Percentiles rank a stretch among this genome's conserved stretches.
These are phyloP conservation scores for Phaeotremella skinneri DNA, from an alignment of 768 basidiomycete genomes.

Conservation along the genomic window DNA sequence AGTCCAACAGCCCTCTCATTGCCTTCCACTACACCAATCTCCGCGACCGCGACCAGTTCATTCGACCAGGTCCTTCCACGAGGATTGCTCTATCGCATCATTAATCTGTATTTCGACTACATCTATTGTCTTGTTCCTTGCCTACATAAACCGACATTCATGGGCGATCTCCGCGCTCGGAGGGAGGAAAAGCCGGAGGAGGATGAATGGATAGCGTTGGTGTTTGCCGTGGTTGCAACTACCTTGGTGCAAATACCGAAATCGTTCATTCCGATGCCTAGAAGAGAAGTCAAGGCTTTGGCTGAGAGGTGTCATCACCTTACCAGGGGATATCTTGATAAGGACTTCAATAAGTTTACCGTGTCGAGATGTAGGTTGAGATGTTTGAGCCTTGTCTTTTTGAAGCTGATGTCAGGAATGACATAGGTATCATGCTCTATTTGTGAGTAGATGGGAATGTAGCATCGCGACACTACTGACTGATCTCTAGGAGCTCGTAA, in stretches of 20 bases:
- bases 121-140: conserved; percentile 88
- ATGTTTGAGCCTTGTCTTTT: conserved; percentile 51
- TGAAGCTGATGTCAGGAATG: conserved; percentile 71
- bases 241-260: conserved; percentile 85
- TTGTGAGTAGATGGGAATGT: conserved; percentile 60
- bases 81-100: conserved; percentile 75
- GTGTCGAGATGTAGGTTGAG: conserved; percentile 57
- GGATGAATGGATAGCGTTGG: conserved; percentile 83
- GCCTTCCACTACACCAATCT: background rate
- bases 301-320: conserved; percentile 72
- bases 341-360: conserved; percentile 27
- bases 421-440: conserved; percentile 81
- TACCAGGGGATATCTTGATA: conserved; percentile 23
- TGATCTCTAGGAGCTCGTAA: background rate
- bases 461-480: background rate
- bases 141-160: conserved; percentile 84
- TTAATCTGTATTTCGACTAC: conserved; percentile 88
- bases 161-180: conserved; percentile 77
- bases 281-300: conserved; percentile 76
- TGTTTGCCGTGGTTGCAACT: conserved; percentile 83
- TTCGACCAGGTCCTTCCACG: conserved; percentile 79
- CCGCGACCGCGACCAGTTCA: conserved; percentile 63
- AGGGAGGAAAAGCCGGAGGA: conserved; percentile 70
- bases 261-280: conserved; percentile 74
- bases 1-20: background rate